phyloP scores from a whole-genome alignment of 2,329 filamentous ascomycete genomes.

The Colletotrichum lentis region DNA sequence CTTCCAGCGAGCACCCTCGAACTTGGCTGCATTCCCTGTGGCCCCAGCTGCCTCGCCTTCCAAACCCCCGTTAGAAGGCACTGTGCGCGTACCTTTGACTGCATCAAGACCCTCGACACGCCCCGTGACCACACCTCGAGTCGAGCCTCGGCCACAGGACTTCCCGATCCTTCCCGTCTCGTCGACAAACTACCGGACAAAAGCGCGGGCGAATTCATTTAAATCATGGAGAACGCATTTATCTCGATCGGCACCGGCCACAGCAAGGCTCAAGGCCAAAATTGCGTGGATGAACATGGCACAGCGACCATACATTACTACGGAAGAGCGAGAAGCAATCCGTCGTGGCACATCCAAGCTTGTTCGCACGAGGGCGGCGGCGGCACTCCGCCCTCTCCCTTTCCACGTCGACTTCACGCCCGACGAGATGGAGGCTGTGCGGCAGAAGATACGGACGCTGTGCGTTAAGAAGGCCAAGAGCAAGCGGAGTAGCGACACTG shows the following conservation, averaged over 20 bases:
- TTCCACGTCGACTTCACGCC: conserved; percentile 59
- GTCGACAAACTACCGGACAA: conserved; percentile 33
- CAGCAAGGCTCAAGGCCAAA: conserved; percentile 3
- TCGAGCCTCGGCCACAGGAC: not conserved
- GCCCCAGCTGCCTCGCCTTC: not conserved
- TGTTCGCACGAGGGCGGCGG: conserved; percentile 24
- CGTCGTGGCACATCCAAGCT: conserved; percentile 36
- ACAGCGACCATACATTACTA: conserved; percentile 42
- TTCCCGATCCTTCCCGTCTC: conserved; percentile 3
- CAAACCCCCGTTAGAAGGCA: not conserved
- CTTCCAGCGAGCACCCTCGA: not conserved
- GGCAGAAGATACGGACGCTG: conserved; percentile 27
- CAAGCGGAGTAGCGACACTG: conserved; percentile 9
- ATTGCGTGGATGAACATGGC: conserved; percentile 32
- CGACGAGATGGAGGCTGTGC: conserved; percentile 48
- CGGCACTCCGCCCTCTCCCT: conserved; percentile 20
- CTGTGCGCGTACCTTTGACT: not conserved
- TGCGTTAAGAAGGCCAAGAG: conserved; percentile 14
- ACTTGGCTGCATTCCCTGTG: not conserved
- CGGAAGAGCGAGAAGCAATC: conserved; percentile 37
- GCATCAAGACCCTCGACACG: not conserved
- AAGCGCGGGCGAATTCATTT: conserved; percentile 39
- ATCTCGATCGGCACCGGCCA: not conserved
- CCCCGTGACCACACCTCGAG: not conserved
- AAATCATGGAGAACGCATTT: conserved; percentile 34